Base-by-base conservation (phyloP, 2,329 filamentous ascomycete genomes). In the Sporothrix schenckii region DNA sequence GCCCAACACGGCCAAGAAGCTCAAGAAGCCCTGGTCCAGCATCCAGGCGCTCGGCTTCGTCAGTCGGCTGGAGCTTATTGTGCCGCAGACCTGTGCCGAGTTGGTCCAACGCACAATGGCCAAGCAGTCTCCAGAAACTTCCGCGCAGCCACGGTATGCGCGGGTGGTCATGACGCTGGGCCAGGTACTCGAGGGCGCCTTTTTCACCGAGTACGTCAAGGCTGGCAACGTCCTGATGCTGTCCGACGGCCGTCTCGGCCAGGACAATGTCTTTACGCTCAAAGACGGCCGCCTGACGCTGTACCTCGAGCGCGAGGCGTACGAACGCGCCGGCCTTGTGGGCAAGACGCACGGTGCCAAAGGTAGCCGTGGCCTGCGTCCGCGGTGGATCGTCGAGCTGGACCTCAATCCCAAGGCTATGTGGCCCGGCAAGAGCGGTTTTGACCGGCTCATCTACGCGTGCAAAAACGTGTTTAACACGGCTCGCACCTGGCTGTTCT, bases 121-220 rank as follows among this genome's bases (percentile, higher is more conserved):
- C 11, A 30, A 10, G 21, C 53, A 27, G 6, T 9, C 53, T n/a
- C 24, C 53, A 7, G 53, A 6, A n/a, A 41, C 54, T 6, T 11
- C n/a, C 4, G 39, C 75, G 9, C 74, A 75, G 5, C 83, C 85
- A 1, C 74, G 75, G 14, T 96, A 92, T 82, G 86, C 87, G 44
- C 86, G 87, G 72, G 88, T 97, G 2, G 86, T 88, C 74, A 89
- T 97, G 86, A 87, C 88, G 3, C 83, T 97, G 11, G 85, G 85
- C 10, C 88, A 92, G 71, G 77, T 98, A 5, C 78, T 98, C 0
- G 85, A 91, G 47, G 87, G 88, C 0, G 86, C 89, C 0, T 97
- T 97, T 76, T 93, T 97, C 76, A 90, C 87, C n/a, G 84, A 89
- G 56, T 94, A 96, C 77, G 89, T 98, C 74, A 97, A 97, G 79